A percentile compares a stretch with the other conserved stretches of the same genome.
Evolutionary conservation across 208 protist genomes (phyloP).

Genomic region (Wallacemonas sp.): DNA sequence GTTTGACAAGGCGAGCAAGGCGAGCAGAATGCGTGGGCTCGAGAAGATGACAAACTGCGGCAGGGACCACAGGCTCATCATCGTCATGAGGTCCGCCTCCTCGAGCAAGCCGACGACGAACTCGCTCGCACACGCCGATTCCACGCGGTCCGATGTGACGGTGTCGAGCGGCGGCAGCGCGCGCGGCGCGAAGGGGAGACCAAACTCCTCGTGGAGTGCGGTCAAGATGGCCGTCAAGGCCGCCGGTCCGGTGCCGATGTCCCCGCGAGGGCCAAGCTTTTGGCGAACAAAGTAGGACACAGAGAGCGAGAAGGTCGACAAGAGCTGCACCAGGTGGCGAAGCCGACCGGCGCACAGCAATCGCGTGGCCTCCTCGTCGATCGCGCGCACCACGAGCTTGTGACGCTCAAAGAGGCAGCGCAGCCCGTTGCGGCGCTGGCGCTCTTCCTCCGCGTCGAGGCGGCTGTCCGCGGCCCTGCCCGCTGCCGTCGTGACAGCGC

Average conservation of each 20-base stretch:
- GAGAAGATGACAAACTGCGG: slow-evolving; percentile 63
- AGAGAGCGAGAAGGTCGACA: slow-evolving; percentile 40
- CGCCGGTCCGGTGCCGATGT: neutral
- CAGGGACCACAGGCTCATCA: slow-evolving; percentile 47
- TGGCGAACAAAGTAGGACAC: slow-evolving; percentile 27
- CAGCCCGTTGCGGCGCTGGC: slow-evolving; percentile 6
- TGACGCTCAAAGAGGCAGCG: slow-evolving; percentile 17
- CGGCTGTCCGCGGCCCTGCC: neutral
- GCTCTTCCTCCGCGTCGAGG: slow-evolving; percentile 8
- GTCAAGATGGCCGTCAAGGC: neutral
- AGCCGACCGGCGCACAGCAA: slow-evolving; percentile 31
- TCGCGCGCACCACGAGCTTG: slow-evolving; percentile 10
- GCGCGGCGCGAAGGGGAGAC: slow-evolving; percentile 38
- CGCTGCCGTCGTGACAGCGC: neutral
- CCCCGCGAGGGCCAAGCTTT: neutral
- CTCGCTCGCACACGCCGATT: neutral
- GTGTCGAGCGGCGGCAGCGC: neutral
- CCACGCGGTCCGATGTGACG: neutral
- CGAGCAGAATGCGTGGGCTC: slow-evolving; percentile 34
- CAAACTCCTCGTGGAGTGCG: slow-evolving; percentile 68
- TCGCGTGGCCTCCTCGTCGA: slow-evolving; percentile 23
- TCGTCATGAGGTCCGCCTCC: slow-evolving; percentile 12
- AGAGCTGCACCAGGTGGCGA: slow-evolving; percentile 27
- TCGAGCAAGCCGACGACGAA: neutral
- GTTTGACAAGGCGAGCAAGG: slow-evolving; percentile 31